Base-by-base conservation (phyloP, 2,329 filamentous ascomycete genomes). In the Aspergillus caelatus region DNA sequence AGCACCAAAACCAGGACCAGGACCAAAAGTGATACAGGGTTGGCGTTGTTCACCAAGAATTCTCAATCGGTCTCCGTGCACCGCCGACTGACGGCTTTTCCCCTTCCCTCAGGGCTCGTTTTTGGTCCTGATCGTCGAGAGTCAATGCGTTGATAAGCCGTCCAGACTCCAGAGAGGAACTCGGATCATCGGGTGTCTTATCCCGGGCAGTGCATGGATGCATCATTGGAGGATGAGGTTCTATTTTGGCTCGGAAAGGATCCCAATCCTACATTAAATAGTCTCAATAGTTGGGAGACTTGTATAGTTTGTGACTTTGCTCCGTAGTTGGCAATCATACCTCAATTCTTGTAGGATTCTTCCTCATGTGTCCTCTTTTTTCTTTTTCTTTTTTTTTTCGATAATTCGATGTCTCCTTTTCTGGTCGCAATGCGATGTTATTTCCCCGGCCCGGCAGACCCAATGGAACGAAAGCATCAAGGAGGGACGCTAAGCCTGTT, bases 401-500 rank as follows among this genome's bases (percentile, higher is more conserved):
- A 50, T 7, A 19, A 12, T 43, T 19, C 7, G 41, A n/a, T 11
- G 6, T 11, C 41, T 36, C 34, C 34, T 36, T 36, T 36, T 36
- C 39, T 41, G 39, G 19, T 41, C 39, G 7, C 39, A 8, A n/a
- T 41, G 16, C 39, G 39, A 41, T 41, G 39, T 41, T 19, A 16
- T 19, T 41, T 41, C 16, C 39, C 39, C 16, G 12, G 8, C 16
- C 16, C 34, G 12, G 39, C 43, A 23, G 43, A 57, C 30, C 55
- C 32, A 43, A 53, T 26, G 53, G 46, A 53, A 36, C 19, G 36
- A 23, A 48, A 34, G 34, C 11, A 52, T 26, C n/a, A 34, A n/a
- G 12, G 23, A 23, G 26, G 39, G 53, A 59, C 71, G 65, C 72
- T 74, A 74, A 59, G 41, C 72, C 73, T 74, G 73, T 75, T 75